A percentile compares a stretch with the other conserved stretches of the same genome.
Evolutionary conservation across 208 protist species (phyloP).

Genomic region (Crithidia thermophila): DNA sequence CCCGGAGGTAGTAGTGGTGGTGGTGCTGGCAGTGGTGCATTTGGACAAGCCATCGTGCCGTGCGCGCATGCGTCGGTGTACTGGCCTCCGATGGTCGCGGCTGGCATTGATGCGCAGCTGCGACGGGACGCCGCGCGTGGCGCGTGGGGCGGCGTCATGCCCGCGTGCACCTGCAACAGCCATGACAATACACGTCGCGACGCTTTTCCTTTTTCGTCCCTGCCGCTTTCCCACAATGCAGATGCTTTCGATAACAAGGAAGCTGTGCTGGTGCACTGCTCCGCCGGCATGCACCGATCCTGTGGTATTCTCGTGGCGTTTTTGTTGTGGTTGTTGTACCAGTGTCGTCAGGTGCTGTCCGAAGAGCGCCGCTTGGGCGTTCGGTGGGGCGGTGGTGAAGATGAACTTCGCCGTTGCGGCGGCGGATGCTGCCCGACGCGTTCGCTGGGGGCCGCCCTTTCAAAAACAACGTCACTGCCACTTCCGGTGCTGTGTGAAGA

Average conservation of each 20-base stretch:
- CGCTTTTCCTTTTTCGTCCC: too few relatives aligned
- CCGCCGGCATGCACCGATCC: constrained; percentile 87
- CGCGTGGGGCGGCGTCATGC: constrained; percentile 13
- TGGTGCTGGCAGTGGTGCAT: too few relatives aligned
- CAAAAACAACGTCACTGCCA: too few relatives aligned
- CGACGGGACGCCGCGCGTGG: constrained; percentile 6
- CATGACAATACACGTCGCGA: too few relatives aligned
- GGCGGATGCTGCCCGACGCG: too few relatives aligned
- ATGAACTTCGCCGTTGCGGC: neutral
- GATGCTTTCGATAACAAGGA: constrained; percentile 1
- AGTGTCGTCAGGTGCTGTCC: constrained; percentile 30
- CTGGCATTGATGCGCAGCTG: constrained; percentile 12
- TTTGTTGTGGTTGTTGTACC: constrained; percentile 63
- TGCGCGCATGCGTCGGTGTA: neutral
- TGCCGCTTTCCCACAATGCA: neutral
- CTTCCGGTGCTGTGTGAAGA: too few relatives aligned
- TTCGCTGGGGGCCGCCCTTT: too few relatives aligned
- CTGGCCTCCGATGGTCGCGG: constrained; percentile 13
- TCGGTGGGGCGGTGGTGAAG: neutral
- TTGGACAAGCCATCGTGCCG: neutral
- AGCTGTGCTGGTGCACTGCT: constrained; percentile 70
- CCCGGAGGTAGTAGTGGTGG: neutral
- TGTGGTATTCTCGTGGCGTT: constrained; percentile 67
- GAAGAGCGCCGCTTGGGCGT: neutral
- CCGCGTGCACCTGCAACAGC: constrained; percentile 13